Base-by-base conservation (phyloP, 2,329 filamentous ascomycete species). In the Fusarium luffae region DNA sequence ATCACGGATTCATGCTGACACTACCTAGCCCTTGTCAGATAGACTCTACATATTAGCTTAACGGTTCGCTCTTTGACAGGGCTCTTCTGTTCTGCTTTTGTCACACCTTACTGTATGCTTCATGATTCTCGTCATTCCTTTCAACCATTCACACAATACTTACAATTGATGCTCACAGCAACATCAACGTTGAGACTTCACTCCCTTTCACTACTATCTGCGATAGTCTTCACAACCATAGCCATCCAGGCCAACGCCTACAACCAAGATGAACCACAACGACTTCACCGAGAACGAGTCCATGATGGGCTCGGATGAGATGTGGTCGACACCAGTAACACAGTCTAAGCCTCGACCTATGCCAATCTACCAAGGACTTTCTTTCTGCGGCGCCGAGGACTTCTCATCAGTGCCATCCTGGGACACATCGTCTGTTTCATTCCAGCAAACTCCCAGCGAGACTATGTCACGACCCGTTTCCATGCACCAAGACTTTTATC, bases 351-450 rank as follows among this genome's bases (percentile, higher is more conserved):
- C 84, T 48, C 83, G 86, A 41, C 87, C 88, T 57, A 85, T 85
- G 44, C 88, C 87, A 41, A 88, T 89, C 60, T 86, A 89, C 70
- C 87, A 89, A 74, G 86, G 85, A 54, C 89, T 89, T 74, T 86
- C 86, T 19, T 90, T 87, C 78, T 87, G 85, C 73, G 80, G 87
- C 66, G 82, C 82, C 37, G 86, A 88, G 66, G 83, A 86, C 46
- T 87, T 83, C 68, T 81, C 82, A 47, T 80, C 83, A 7, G 76
- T 89, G 47, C 82, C 85, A 18, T 83, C 85, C 4, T 90, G 88
- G 88, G 87, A 89, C 72, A 82, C 86, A 25, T 85, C 85, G 40
- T 83, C 81, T 7, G 77, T 88, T 69, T 83, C 85, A 12, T 80
- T 87, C 74, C 84, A 85, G 66, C 79, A 82, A 65, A 84, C 82